Base-by-base conservation (phyloP, 345 rosid species). In the Passiflora organensis region DNA sequence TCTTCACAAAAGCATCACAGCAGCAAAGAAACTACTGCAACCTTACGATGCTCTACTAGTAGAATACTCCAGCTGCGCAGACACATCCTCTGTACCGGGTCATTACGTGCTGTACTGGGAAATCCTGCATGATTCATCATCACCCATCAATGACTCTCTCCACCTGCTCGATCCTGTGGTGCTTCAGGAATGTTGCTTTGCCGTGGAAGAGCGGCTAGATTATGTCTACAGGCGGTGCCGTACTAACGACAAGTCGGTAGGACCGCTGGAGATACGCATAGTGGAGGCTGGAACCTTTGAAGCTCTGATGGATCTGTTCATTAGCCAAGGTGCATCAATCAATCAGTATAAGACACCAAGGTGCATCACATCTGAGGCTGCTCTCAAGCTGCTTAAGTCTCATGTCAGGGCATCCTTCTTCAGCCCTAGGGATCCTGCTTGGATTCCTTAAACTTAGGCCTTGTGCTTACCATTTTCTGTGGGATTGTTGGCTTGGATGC, bases 101-200 rank as follows among this genome's bases (percentile, higher is more conserved):
- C 85, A 83, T 67, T 83, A 83, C 15, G 82, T 78, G 18, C 67
- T 83, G 41, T 83, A 51, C 60, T 83, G 89, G 89, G 89, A 83
- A 51, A 73, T 79, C 21, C 62, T 53, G 20, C 34, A 67, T 44
- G 48, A 58, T 1, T 32, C 63, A 43, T 51, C 51, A 38, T 17
- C 55, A 16, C 25, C n/a, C 22, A 42, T 5, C n/a, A 48, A 50
- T 2, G 60, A 64, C 20, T 37, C 43, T 19, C 13, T 53, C 10
- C 32, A 43, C 46, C 55, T 67, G 23, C 52, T 78, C 4, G 72
- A 73, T 16, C 36, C 55, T 0, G 63, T 55, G 21, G 46, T 80
- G 34, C 64, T 80, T n/a, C 65, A 76, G 24, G 83, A 73, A n/a
- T 83, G 89, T 32, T 83, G 89, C 73, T 68, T 72, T 8, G 48